Evolutionary conservation across 225 moss, liverwort and hornwort genomes (phyloP).

Genomic region (Polytrichum commune): DNA sequence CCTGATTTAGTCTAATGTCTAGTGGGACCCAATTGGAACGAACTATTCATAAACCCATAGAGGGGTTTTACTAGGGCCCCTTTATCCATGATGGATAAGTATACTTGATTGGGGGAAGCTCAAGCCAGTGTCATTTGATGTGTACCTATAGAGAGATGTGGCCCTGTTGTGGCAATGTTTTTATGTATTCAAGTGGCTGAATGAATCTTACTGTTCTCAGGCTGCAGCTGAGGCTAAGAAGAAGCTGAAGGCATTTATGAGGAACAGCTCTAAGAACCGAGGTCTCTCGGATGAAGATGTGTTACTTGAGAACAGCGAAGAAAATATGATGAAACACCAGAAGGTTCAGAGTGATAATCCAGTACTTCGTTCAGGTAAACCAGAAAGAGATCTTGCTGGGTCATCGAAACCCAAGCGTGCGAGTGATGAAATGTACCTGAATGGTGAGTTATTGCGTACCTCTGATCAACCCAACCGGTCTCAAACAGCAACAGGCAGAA

Average conservation of each 20-base stretch:
- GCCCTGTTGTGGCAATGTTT: no score
- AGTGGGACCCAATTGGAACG: no score
- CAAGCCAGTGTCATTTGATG: no score
- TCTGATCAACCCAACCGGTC: no score
- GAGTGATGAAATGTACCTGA: constrained; percentile 9
- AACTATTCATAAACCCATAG: no score
- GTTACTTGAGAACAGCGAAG: constrained; percentile 2
- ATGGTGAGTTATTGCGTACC: no score
- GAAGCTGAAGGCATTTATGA: constrained; percentile 32
- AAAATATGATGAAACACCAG: constrained; percentile 11
- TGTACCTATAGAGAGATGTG: no score
- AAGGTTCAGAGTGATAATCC: constrained; percentile 4
- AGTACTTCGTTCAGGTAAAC: background rate
- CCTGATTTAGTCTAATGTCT: no score
- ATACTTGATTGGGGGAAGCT: no score
- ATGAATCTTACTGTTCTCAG: constrained; percentile 12
- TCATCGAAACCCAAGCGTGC: constrained; percentile 12
- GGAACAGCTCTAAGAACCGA: constrained; percentile 20
- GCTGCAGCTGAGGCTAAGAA: constrained; percentile 35
- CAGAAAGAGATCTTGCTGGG: constrained; percentile 11
- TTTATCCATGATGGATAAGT: no score
- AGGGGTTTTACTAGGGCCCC: no score
- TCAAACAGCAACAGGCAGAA: background rate
- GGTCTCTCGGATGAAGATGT: constrained; percentile 8
- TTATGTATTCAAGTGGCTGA: no score